These are phyloP conservation scores for Rubia balearica DNA, from an alignment of 305 asterid genomes.

Conservation along the genomic window DNA sequence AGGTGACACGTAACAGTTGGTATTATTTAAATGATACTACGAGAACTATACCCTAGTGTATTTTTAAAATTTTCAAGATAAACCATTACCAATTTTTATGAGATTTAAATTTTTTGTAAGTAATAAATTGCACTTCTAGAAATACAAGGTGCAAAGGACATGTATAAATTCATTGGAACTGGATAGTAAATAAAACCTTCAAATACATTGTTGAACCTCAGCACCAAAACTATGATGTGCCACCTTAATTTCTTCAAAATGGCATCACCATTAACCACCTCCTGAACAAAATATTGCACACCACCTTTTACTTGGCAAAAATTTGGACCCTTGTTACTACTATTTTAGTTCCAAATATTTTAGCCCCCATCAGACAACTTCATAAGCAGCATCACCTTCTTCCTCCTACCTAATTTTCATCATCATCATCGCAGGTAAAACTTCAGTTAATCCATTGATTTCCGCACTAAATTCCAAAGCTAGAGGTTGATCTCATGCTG, in stretches of 20 bases:
- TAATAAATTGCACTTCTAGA: no score
- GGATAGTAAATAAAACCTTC: neutral
- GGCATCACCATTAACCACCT: neutral
- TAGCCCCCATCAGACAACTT: neutral
- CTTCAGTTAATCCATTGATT: neutral
- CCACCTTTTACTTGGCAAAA: neutral
- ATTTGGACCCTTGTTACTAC: neutral
- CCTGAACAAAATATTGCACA: neutral
- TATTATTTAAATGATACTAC: no score
- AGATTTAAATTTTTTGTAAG: no score
- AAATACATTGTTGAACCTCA: neutral
- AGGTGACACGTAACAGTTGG: no score
- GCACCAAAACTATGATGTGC: neutral
- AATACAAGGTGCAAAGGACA: neutral
- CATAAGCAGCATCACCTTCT: neutral
- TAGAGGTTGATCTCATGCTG: slow-evolving; percentile 56
- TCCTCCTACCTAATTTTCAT: neutral
- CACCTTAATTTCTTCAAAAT: neutral
- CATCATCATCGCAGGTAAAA: neutral
- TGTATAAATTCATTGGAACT: neutral
- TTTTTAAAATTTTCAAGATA: no score
- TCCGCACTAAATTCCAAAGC: neutral
- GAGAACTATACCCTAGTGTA: no score
- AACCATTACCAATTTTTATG: no score
- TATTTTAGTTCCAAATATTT: neutral